Percentiles rank a stretch among this genome's conserved stretches.
Evolutionary conservation across 2,329 filamentous ascomycete species (phyloP).

Genomic region (Calonectria hawksworthii): DNA sequence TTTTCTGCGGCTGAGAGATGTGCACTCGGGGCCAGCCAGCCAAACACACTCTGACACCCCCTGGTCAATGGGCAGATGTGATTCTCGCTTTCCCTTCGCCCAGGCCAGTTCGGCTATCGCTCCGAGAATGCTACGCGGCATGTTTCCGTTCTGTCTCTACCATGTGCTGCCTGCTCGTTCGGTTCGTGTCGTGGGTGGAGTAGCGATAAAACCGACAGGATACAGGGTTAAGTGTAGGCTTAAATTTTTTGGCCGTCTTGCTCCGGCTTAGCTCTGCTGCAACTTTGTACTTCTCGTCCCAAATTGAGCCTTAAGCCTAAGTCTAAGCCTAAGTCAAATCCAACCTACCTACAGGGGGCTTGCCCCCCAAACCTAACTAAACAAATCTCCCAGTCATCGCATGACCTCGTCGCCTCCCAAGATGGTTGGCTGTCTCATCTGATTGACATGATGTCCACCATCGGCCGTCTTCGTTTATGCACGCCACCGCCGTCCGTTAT

Average conservation of each 20-base stretch:
- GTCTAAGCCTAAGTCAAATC: conserved; percentile 15
- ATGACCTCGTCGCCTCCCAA: neutral
- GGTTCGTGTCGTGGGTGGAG: neutral
- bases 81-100: neutral
- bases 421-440: neutral
- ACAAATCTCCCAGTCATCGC: neutral
- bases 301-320: conserved; percentile 7
- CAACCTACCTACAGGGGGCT: neutral
- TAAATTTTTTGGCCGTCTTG: neutral
- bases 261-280: neutral
- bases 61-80: neutral
- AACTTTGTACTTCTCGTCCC: neutral
- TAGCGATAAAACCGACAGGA: neutral
- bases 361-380: neutral
- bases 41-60: neutral
- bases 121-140: conserved; percentile 13
- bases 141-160: conserved; percentile 4
- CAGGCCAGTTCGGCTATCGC: conserved; percentile 8
- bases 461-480: neutral
- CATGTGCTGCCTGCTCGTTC: neutral
- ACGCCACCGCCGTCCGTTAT: neutral
- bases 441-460: neutral
- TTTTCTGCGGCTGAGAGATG: conserved; percentile 11
- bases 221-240: conserved; percentile 11
- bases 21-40: neutral